Conservation (phyloP, 345 rosid genomes). For the Psidium friedrichsthalianum region DNA sequence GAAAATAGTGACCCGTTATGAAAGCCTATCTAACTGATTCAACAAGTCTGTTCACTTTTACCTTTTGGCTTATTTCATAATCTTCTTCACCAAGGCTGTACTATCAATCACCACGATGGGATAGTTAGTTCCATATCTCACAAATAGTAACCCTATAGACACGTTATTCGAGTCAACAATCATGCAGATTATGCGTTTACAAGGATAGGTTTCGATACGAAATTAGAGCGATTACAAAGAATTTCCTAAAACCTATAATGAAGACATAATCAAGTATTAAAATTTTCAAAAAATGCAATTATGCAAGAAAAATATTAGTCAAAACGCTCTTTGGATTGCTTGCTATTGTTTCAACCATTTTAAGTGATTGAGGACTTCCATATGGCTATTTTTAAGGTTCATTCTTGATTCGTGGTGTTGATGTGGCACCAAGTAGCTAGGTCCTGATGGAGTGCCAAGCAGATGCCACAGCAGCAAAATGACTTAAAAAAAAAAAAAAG, state of each 20-base stretch:
- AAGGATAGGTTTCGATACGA: not conserved
- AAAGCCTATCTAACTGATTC: too few relatives aligned
- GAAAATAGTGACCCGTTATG: too few relatives aligned
- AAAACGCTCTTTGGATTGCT: not conserved
- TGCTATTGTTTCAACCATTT: not conserved
- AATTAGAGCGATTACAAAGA: not conserved
- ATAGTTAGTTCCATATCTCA: not conserved
- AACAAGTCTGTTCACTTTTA: not conserved
- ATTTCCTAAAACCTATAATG: not conserved
- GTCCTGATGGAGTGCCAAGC: not conserved
- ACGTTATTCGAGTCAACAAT: not conserved
- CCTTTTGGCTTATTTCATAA: not conserved
- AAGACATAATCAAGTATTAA: not conserved
- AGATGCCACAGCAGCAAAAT: not conserved
- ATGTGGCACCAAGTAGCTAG: not conserved
- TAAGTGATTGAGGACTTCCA: not conserved
- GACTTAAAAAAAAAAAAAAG: not conserved
- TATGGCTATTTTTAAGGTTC: not conserved
- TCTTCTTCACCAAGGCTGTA: not conserved
- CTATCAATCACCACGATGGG: not conserved
- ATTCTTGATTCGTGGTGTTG: not conserved
- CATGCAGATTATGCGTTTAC: not conserved
- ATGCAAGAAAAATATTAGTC: not conserved
- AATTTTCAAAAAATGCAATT: not conserved
- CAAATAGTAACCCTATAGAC: not conserved